Conservation (phyloP, 208 protist genomes). For the Acanthamoeba sp. region DNA sequence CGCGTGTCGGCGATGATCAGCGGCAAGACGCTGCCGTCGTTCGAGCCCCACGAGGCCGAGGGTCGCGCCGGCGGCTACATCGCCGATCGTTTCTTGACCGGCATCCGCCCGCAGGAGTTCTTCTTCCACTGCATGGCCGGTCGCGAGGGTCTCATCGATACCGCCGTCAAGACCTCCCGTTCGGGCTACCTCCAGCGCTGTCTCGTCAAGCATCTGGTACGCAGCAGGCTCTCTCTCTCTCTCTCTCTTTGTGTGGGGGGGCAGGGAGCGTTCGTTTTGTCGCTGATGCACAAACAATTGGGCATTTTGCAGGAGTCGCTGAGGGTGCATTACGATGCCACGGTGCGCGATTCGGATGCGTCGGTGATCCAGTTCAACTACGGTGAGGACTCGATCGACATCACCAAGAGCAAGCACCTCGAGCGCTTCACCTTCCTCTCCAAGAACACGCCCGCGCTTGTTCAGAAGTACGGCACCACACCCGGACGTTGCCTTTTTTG, state of each 20-base stretch:
- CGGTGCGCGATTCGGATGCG: constrained; percentile 95
- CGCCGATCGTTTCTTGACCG: constrained; percentile 97
- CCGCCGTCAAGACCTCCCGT: constrained; percentile 99
- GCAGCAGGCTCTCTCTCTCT: no score
- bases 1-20: constrained; percentile 97
- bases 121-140: constrained; percentile 99
- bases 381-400: constrained; percentile 98
- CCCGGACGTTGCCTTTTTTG: no score
- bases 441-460: constrained; percentile 85
- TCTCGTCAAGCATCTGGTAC: constrained; percentile 98
- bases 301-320: constrained; percentile 86
- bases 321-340: constrained; percentile 96
- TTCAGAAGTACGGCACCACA: constrained; percentile 55
- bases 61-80: constrained; percentile 91
- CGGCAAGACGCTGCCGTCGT: constrained; percentile 97
- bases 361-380: constrained; percentile 97
- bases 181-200: constrained; percentile 99
- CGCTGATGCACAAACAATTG: constrained; percentile 92
- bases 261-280: constrained; percentile 94
- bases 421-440: constrained; percentile 93
- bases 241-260: no score
- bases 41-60: constrained; percentile 86
- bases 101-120: constrained; percentile 99
- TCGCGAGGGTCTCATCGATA: constrained; percentile 99
- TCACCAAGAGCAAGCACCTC: constrained; percentile 95